These are phyloP conservation scores for Colletotrichum liriopes DNA, from an alignment of 2,329 filamentous ascomycete genomes.

Conservation along the genomic window DNA sequence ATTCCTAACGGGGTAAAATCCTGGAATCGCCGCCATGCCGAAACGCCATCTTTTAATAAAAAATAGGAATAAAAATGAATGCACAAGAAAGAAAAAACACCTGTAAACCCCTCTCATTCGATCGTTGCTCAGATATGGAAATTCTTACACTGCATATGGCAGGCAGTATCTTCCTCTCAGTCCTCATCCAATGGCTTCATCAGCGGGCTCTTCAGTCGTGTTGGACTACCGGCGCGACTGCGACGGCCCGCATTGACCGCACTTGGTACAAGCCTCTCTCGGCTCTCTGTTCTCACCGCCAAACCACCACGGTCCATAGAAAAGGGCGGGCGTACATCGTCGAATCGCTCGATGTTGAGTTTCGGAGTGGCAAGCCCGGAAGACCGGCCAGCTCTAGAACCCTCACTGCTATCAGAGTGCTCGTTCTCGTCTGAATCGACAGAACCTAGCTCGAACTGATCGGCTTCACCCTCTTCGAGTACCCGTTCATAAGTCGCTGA, in stretches of 20 bases:
- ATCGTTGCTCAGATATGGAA: slow-evolving; percentile 19
- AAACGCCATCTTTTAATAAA: slow-evolving; percentile 23
- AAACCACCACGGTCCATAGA: slow-evolving; percentile 79
- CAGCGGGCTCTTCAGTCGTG: slow-evolving; percentile 71
- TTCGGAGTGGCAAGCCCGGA: slow-evolving; percentile 80
- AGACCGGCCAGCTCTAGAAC: slow-evolving; percentile 69
- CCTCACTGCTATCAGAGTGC: slow-evolving; percentile 74
- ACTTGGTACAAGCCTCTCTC: slow-evolving; percentile 79
- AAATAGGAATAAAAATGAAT: not conserved
- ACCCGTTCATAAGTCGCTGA: slow-evolving; percentile 83
- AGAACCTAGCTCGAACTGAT: slow-evolving; percentile 84
- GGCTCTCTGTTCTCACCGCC: slow-evolving; percentile 86
- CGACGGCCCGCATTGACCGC: slow-evolving; percentile 71
- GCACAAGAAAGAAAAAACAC: not conserved
- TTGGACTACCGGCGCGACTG: slow-evolving; percentile 71
- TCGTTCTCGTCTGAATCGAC: slow-evolving; percentile 76
- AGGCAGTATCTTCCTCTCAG: slow-evolving; percentile 38
- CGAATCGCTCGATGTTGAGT: slow-evolving; percentile 67
- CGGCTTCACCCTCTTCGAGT: slow-evolving; percentile 82
- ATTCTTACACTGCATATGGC: slow-evolving; percentile 19
- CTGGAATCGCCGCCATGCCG: not conserved
- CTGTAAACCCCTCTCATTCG: not conserved
- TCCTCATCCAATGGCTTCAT: slow-evolving; percentile 61
- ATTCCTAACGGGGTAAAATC: slow-evolving; percentile 24
- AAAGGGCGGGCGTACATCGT: slow-evolving; percentile 58